Evolutionary conservation across 164 flowering plant genomes (phyloP).

Genomic region (Vitis riparia): DNA sequence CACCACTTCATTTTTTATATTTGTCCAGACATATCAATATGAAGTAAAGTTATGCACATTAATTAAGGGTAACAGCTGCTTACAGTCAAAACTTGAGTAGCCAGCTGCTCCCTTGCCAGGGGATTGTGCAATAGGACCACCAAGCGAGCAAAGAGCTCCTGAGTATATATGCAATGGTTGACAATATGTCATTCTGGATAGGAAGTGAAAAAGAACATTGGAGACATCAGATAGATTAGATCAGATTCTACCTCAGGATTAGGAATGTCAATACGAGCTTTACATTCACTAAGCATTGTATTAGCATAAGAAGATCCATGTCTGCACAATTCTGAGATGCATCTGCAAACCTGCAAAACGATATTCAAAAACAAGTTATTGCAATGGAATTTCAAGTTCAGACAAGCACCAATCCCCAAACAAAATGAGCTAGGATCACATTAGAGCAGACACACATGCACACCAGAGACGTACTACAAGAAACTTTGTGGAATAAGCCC

Average conservation of each 20-base stretch:
- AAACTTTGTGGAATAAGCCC: neutral
- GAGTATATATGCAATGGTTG: conserved; percentile 10
- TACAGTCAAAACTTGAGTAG: conserved; percentile 87
- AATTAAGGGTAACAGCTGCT: conserved; percentile 12
- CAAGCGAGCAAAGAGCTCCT: conserved; percentile 93
- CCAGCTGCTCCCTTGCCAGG: conserved; percentile 77
- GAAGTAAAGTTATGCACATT: neutral
- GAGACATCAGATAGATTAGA: neutral
- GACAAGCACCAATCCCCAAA: neutral
- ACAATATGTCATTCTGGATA: neutral
- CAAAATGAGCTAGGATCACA: neutral
- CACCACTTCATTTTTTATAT: no score
- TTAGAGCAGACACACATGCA: neutral
- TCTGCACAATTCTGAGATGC: conserved; percentile 86
- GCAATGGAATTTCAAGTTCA: no score
- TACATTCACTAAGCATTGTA: conserved; percentile 63
- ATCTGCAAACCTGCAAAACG: conserved; percentile 78
- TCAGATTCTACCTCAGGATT: conserved; percentile 68
- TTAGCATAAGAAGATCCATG: conserved; percentile 49
- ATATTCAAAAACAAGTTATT: no score
- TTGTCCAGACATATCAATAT: neutral
- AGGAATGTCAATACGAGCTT: conserved; percentile 75
- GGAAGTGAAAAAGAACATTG: neutral
- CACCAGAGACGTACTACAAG: neutral
- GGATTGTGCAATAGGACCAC: conserved; percentile 93